These are phyloP conservation scores for Vitis labrusca DNA, from an alignment of 164 flowering plant genomes.

Conservation along the genomic window DNA sequence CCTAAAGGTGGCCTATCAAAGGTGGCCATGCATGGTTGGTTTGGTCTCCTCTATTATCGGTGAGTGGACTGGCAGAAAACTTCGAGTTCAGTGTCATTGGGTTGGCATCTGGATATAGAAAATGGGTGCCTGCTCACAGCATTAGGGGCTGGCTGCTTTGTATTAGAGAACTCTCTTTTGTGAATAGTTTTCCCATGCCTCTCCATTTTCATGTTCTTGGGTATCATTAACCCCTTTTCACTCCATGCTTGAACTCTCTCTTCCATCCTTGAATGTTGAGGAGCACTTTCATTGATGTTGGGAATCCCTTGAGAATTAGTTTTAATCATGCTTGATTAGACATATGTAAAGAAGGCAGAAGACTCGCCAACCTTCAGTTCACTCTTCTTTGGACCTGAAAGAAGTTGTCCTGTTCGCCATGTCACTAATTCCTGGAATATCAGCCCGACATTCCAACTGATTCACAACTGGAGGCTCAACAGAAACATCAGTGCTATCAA, in stretches of 20 bases:
- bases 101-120: too few relatives aligned
- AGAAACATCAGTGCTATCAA: slow-evolving; percentile 24
- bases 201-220: slow-evolving; percentile 34
- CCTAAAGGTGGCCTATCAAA: too few relatives aligned
- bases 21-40: too few relatives aligned
- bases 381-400: slow-evolving; percentile 67
- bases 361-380: slow-evolving; percentile 82
- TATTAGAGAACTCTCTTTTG: not conserved
- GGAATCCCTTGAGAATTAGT: slow-evolving; percentile 25
- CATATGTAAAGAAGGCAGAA: slow-evolving; percentile 93
- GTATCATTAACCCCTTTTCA: slow-evolving; percentile 24
- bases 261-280: slow-evolving; percentile 24
- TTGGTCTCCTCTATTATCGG: too few relatives aligned
- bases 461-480: slow-evolving; percentile 26
- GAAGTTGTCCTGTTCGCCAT: slow-evolving; percentile 49
- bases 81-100: too few relatives aligned
- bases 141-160: too few relatives aligned
- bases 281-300: slow-evolving; percentile 26
- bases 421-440: slow-evolving; percentile 48
- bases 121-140: too few relatives aligned
- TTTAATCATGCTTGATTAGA: slow-evolving; percentile 51
- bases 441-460: slow-evolving; percentile 33
- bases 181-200: slow-evolving; percentile 36
- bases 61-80: too few relatives aligned
- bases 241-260: slow-evolving; percentile 24